Base-by-base conservation (phyloP, 768 basidiomycete genomes). In the Hydnum rufescens region DNA sequence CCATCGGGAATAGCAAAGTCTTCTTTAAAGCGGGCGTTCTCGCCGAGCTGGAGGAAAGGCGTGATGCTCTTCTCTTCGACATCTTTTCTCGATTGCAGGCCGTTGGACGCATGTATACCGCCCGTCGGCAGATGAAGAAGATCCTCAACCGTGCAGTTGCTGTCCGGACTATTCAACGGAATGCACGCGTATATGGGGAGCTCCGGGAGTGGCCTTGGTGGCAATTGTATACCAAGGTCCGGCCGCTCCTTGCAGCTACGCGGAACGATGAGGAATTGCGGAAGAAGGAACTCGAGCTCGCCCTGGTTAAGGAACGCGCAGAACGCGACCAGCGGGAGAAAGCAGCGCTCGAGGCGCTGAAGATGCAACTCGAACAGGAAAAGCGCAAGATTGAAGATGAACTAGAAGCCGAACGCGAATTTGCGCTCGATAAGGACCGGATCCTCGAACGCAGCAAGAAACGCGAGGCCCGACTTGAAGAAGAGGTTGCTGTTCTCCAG, bases 21-120 rank as follows among this genome's bases (percentile, higher is more conserved):
- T 99, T 97, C 71, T 97, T 99, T 77, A 97, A 97, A 63, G 92
- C 95, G 2, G 92, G 93, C 3, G 88, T 95, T 3, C 73, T 99
- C 16, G 95, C 95, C 30, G 93, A 93, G 59, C 73, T 97, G 5
- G 95, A 97, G 64, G 95, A 96, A 59, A 74, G 87, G 8, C 70
- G 93, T 16, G 93, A 99, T 64, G 71, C 76, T 8, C 67, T 88
- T n/a, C 65, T 99, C 22, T 92, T 77, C 57, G 89, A 89, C 55
- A 70, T 95, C 44, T 93, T 97, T 66, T 80, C 86, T 6, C 74
- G 77, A 32, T 64, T 99, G 36, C 95, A 99, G 63, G 86, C 95
- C 0, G 71, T 76, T 1, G 82, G 85, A 2, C 72, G 90, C 54
- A 90, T 74, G 75, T 90, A 75, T 70, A 80, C 82, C 2, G 84